A percentile compares a stretch with the other conserved stretches of the same genome.
Conservation (phyloP, 2,329 filamentous ascomycete species). For the Colletotrichum musae region DNA sequence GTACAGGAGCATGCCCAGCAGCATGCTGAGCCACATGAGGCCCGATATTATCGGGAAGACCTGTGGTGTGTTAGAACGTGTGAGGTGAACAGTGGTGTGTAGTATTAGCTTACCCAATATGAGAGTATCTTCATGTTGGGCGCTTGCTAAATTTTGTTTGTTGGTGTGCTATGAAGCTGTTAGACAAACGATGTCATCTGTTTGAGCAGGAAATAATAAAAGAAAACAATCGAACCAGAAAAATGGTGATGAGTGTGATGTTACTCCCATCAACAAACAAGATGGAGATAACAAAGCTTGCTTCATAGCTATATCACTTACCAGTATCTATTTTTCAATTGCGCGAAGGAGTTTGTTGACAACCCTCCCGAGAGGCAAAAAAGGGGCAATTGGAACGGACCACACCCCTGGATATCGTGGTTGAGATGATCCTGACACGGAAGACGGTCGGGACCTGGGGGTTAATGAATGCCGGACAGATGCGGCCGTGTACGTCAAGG, state of each 20-base stretch:
- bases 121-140: conserved; percentile 43
- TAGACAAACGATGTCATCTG: too few relatives aligned
- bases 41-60: conserved; percentile 79
- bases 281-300: too few relatives aligned
- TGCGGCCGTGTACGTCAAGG: conserved; percentile 26
- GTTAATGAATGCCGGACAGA: conserved; percentile 23
- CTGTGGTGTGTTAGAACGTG: conserved; percentile 50
- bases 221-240: too few relatives aligned
- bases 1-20: conserved; percentile 78
- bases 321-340: conserved; percentile 6
- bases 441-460: not conserved
- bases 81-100: not conserved
- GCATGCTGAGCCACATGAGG: conserved; percentile 75
- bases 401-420: not conserved
- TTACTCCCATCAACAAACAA: too few relatives aligned
- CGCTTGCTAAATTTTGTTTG: too few relatives aligned
- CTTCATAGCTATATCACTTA: conserved; percentile 11
- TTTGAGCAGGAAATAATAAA: too few relatives aligned
- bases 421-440: not conserved
- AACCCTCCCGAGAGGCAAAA: not conserved
- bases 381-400: not conserved
- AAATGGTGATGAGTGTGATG: too few relatives aligned
- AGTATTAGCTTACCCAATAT: conserved; percentile 53
- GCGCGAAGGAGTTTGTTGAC: not conserved
- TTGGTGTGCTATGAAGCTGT: not conserved